Evolutionary conservation across 179 eudicot species (phyloP).

Genomic region (Patellifolia procumbens): DNA sequence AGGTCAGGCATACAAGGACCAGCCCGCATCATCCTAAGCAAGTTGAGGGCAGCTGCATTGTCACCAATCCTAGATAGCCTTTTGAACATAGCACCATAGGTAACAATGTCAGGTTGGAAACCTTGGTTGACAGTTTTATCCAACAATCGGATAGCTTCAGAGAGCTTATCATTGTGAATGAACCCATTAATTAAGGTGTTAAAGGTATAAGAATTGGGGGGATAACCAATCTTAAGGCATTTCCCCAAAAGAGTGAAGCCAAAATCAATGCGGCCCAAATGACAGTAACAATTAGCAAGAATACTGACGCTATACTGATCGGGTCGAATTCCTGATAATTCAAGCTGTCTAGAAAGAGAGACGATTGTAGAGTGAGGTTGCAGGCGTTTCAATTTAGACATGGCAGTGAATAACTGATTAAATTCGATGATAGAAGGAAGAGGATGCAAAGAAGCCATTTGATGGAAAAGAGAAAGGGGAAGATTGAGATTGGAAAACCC

Average conservation of each 20-base stretch:
- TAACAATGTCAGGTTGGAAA: not conserved
- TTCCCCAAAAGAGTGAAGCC: not conserved
- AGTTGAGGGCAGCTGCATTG: not conserved
- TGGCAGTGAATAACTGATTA: not conserved
- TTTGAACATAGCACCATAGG: not conserved
- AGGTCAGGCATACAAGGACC: not conserved
- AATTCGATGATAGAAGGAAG: not conserved
- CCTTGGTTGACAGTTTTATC: not conserved
- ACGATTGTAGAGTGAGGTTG: not conserved
- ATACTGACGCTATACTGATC: not conserved
- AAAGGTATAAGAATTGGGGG: not conserved
- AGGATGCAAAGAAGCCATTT: not conserved
- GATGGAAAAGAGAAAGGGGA: not conserved
- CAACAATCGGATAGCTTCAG: not conserved
- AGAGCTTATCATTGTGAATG: not conserved
- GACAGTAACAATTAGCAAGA: not conserved
- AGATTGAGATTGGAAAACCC: conserved; percentile 2
- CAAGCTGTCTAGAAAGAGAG: not conserved
- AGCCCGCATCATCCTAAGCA: not conserved
- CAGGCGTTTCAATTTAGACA: not conserved
- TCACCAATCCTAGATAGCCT: not conserved
- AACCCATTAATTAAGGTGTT: not conserved
- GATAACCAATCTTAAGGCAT: not conserved
- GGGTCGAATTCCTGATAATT: not conserved
- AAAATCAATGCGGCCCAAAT: not conserved